A percentile compares a stretch with the other conserved stretches of the same genome.
phyloP scores from a whole-genome alignment of 129 eudicot species.

The Scalesia atractyloides region DNA sequence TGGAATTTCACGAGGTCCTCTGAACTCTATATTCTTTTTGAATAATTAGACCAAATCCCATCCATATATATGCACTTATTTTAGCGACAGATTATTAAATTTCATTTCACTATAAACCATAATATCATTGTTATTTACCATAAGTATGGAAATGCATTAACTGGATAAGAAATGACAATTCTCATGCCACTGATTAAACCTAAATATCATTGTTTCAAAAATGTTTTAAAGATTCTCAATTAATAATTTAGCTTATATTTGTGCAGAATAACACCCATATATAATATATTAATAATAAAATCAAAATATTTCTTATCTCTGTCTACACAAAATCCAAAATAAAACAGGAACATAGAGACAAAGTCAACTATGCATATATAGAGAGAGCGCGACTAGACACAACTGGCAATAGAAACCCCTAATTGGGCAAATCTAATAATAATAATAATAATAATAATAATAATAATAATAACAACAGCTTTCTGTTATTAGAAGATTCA shows the following conservation, averaged over 20 bases:
- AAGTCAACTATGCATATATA: conserved; percentile 33
- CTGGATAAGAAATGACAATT: background rate
- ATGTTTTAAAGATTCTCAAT: too few relatives aligned
- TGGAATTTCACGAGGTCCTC: conserved; percentile 62
- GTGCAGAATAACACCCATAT: too few relatives aligned
- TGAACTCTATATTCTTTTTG: conserved; percentile 21
- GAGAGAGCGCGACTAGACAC: conserved; percentile 28
- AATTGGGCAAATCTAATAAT: conserved; percentile 25
- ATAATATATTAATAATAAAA: too few relatives aligned
- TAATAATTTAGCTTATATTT: too few relatives aligned
- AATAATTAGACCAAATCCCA: conserved; percentile 5
- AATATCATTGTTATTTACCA: background rate
- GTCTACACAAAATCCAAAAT: background rate
- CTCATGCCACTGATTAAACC: background rate
- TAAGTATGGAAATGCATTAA: background rate
- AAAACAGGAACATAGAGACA: conserved; percentile 28
- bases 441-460: background rate
- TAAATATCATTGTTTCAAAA: too few relatives aligned
- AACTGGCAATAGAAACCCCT: conserved; percentile 32
- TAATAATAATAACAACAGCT: conserved; percentile 6
- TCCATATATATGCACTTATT: conserved; percentile 5
- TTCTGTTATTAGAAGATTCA: conserved; percentile 2
- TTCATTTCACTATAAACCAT: background rate
- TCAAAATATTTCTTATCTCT: background rate
- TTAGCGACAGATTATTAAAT: conserved; percentile 23